Evolutionary conservation across 2,329 filamentous ascomycete genomes (phyloP).

Genomic region (Pseudovirgaria hyperparasitica): DNA sequence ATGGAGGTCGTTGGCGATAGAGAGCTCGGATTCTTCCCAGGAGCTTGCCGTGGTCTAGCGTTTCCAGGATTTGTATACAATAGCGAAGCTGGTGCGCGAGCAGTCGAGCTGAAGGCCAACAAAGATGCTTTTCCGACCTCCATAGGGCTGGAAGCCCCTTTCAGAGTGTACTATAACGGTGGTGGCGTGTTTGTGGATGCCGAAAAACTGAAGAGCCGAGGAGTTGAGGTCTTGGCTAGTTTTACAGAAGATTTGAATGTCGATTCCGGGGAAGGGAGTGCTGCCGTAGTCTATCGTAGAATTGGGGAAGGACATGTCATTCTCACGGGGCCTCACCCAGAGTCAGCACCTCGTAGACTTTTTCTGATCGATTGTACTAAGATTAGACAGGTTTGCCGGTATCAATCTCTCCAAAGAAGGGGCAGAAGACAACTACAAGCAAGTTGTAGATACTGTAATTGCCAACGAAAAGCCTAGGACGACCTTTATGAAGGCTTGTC

Average conservation of each 20-base stretch:
- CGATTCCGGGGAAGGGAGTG: slow-evolving; percentile 57
- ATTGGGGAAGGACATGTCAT: slow-evolving; percentile 69
- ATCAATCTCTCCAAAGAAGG: slow-evolving; percentile 60
- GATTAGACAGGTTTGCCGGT: slow-evolving; percentile 57
- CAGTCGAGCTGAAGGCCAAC: slow-evolving; percentile 53
- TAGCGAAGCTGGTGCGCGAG: slow-evolving; percentile 71
- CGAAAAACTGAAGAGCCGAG: slow-evolving; percentile 43
- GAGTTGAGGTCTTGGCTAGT: slow-evolving; percentile 69
- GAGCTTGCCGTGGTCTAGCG: slow-evolving; percentile 71
- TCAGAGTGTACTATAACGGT: slow-evolving; percentile 82
- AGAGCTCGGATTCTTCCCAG: slow-evolving; percentile 82
- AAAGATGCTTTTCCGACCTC: slow-evolving; percentile 44
- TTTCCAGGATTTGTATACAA: slow-evolving; percentile 85
- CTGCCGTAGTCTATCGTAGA: slow-evolving; percentile 73
- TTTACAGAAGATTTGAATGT: slow-evolving; percentile 67
- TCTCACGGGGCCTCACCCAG: slow-evolving; percentile 81
- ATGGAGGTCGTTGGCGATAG: slow-evolving; percentile 78
- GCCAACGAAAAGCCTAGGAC: slow-evolving; percentile 58
- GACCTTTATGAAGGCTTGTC: slow-evolving; percentile 65
- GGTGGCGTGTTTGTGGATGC: slow-evolving; percentile 87
- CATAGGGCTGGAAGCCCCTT: too few species aligned
- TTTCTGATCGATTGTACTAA: slow-evolving; percentile 5
- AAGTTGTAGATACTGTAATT: slow-evolving; percentile 54
- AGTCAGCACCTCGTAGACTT: slow-evolving; percentile 42
- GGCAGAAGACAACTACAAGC: slow-evolving; percentile 54